Percentiles rank a stretch among this genome's conserved stretches.
Conservation (phyloP, 768 basidiomycete species). For the Royoungia palumana region DNA sequence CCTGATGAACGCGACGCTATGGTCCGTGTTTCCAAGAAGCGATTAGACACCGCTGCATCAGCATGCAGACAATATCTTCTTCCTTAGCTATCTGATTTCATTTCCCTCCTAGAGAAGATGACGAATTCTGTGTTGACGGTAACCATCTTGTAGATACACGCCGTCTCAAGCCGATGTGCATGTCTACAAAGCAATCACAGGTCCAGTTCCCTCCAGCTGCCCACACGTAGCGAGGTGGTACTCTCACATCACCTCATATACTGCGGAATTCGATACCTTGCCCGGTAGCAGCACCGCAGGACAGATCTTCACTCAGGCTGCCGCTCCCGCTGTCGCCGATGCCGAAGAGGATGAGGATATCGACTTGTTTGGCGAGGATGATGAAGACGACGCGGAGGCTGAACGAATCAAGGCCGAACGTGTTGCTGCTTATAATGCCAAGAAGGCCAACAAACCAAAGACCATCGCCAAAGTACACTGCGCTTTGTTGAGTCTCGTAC, state of each 20-base stretch:
- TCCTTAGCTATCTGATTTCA: slow-evolving; percentile 70
- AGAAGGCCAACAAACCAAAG: slow-evolving; percentile 91
- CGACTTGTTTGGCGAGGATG: slow-evolving; percentile 86
- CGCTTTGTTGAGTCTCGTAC: slow-evolving; percentile 1
- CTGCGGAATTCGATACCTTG: slow-evolving; percentile 70
- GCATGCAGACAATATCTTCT: slow-evolving; percentile 60
- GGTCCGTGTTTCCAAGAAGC: slow-evolving; percentile 98
- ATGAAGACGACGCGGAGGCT: slow-evolving; percentile 80
- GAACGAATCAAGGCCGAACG: slow-evolving; percentile 89
- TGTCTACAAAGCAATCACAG: slow-evolving; percentile 78
- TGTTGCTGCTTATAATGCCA: slow-evolving; percentile 87
- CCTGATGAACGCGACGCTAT: slow-evolving; percentile 76
- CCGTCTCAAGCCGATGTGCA: slow-evolving; percentile 93
- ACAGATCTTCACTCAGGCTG: slow-evolving; percentile 61
- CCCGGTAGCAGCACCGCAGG: slow-evolving; percentile 84
- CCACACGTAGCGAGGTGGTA: slow-evolving; percentile 90
- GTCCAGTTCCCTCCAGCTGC: slow-evolving; percentile 59
- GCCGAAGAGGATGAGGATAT: slow-evolving; percentile 63
- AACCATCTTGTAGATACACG: slow-evolving; percentile 58
- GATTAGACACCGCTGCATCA: slow-evolving; percentile 86
- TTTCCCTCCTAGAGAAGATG: slow-evolving; percentile 5
- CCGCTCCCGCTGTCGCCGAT: slow-evolving; percentile 42
- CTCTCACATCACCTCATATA: slow-evolving; percentile 87
- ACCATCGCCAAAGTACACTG: slow-evolving; percentile 73
- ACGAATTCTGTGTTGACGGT: slow-evolving; percentile 4